phyloP scores from a whole-genome alignment of 2,329 filamentous ascomycete species.

The Phoma sp. region DNA sequence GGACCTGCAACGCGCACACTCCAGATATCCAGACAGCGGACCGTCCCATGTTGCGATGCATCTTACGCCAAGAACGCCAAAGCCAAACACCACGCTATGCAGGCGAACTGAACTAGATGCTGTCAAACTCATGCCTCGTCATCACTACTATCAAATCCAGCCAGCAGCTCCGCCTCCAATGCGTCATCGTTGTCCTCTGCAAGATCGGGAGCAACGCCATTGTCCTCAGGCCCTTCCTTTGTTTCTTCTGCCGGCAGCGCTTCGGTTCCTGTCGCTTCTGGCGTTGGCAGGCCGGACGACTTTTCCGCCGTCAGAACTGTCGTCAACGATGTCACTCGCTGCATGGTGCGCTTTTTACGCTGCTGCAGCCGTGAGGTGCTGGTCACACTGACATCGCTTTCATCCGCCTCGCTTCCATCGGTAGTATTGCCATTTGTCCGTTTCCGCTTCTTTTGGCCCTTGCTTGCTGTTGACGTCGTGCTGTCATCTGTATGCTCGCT shows the following conservation, averaged over 20 bases:
- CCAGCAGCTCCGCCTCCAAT: slow-evolving; percentile 52
- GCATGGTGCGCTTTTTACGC: slow-evolving; percentile 55
- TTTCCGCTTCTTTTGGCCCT: slow-evolving; percentile 45
- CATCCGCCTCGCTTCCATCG: slow-evolving; percentile 47
- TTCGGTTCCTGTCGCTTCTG: slow-evolving; percentile 44
- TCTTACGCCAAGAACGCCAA: slow-evolving; percentile 28
- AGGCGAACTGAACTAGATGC: slow-evolving; percentile 28
- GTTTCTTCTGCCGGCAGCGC: slow-evolving; percentile 50
- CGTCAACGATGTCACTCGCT: slow-evolving; percentile 54
- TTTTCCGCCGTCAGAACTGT: slow-evolving; percentile 51
- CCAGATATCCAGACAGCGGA: slow-evolving; percentile 12
- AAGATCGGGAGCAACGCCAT: slow-evolving; percentile 47
- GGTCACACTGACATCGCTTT: slow-evolving; percentile 47
- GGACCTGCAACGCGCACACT: slow-evolving; percentile 10
- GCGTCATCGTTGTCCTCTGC: slow-evolving; percentile 62
- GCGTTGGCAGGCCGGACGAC: slow-evolving; percentile 49
- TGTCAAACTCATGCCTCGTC: slow-evolving; percentile 20
- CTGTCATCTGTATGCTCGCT: slow-evolving; percentile 42
- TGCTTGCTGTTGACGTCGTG: slow-evolving; percentile 29
- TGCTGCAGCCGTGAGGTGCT: slow-evolving; percentile 52
- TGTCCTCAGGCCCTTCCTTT: slow-evolving; percentile 47
- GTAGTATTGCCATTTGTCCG: slow-evolving; percentile 35
- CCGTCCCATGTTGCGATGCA: slow-evolving; percentile 15
- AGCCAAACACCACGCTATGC: slow-evolving; percentile 49
- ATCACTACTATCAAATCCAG: slow-evolving; percentile 36